Evolutionary conservation across 805 yeast species (phyloP), one percentile per base, ranked within the genome.

Genomic region (Myxozyma vanderwaltii): DNA sequence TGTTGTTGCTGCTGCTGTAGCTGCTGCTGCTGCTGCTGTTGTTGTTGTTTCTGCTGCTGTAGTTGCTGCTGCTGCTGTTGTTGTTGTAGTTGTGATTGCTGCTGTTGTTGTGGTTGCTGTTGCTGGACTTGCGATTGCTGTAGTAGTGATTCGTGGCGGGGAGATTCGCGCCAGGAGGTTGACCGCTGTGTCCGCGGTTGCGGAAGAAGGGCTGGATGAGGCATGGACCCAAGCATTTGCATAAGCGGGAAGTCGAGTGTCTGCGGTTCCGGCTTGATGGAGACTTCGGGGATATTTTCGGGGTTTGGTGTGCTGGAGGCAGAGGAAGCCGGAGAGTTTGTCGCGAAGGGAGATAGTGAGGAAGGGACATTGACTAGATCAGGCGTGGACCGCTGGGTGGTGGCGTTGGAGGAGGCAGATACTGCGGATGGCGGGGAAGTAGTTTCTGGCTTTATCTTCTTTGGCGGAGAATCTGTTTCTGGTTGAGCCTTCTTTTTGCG

Each of bases 401-500:
- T 36, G 4, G 54, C 17, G 2, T 29, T 36, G 19, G 49, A 35
- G 7, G 38, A 23, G 39, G 48, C 21, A 7, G 39, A 41, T 12
- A n/a, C n/a, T n/a, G 49, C 33, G 5, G 48, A 40, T 5, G 39
- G 31, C 7, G 40, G 31, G 10, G 39, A 17, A 8, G 49, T 24
- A 2, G 49, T 10, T 23, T 41, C 55, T 19, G 49, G 33, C n/a
- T 51, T 51, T 48, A 43, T 10, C 23, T 40, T 41, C 41, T 55
- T 47, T 17, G 51, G 36, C 4, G 31, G 19, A 19, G 44, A 12
- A 15, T 51, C 55, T 5, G 48, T 8, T 4, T 41, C 55, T 15
- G 40, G 4, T 21, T 33, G 45, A 17, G 47, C 43, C 24, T 52
- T 39, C 48, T 50, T 53, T 41, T 58, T 58, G 26, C 63, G 59